Evolutionary conservation across 2,329 filamentous ascomycete genomes (phyloP).

Genomic region (Epichloe amarillans): DNA sequence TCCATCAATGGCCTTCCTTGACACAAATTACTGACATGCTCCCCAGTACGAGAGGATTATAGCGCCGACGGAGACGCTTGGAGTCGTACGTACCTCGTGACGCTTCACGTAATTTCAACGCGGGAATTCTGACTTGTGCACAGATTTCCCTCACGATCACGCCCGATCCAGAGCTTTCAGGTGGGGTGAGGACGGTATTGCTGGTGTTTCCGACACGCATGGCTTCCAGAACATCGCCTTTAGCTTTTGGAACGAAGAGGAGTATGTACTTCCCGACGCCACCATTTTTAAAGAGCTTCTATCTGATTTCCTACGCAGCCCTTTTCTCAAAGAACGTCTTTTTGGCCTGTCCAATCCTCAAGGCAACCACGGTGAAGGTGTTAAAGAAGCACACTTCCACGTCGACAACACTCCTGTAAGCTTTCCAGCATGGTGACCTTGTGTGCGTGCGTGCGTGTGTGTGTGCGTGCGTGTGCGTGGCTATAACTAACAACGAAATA

Average conservation of each 20-base stretch:
- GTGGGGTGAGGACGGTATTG: slow-evolving; percentile 96
- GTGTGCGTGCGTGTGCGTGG: neutral
- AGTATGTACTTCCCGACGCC: slow-evolving; percentile 37
- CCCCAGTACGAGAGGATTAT: slow-evolving; percentile 74
- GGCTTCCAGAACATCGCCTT: slow-evolving; percentile 87
- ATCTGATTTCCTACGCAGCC: slow-evolving; percentile 34
- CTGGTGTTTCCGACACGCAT: slow-evolving; percentile 83
- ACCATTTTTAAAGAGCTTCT: too few species aligned
- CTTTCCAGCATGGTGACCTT: slow-evolving; percentile 1
- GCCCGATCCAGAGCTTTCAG: slow-evolving; percentile 78
- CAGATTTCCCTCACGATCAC: slow-evolving; percentile 90
- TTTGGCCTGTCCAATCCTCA: slow-evolving; percentile 94
- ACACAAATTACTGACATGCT: slow-evolving; percentile 13
- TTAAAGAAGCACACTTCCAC: slow-evolving; percentile 96
- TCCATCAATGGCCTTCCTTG: neutral
- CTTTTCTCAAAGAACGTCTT: slow-evolving; percentile 86
- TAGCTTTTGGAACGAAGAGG: slow-evolving; percentile 95
- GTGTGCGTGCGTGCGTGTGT: neutral
- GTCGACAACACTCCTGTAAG: slow-evolving; percentile 76
- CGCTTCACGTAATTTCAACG: slow-evolving; percentile 1
- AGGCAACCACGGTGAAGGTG: slow-evolving; percentile 91
- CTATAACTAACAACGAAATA: slow-evolving; percentile 16
- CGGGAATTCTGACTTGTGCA: slow-evolving; percentile 2
- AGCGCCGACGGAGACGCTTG: slow-evolving; percentile 81
- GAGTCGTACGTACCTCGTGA: slow-evolving; percentile 56